Conservation (phyloP, 176 grass and related monocot genomes). For the Canna indica region DNA sequence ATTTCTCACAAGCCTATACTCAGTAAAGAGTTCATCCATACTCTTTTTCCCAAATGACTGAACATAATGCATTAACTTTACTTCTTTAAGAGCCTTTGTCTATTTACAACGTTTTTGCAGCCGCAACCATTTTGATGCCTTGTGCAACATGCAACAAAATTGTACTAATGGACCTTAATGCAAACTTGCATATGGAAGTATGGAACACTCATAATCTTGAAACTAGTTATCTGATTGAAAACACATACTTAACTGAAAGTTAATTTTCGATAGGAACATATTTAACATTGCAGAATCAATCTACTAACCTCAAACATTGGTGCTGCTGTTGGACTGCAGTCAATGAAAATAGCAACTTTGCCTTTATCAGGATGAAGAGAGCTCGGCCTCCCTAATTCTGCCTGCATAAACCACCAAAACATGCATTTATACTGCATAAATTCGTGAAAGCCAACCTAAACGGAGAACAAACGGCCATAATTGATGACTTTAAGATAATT, state of each 20-base stretch:
- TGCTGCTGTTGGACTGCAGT: conserved; percentile 72
- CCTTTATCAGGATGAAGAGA: conserved; percentile 75
- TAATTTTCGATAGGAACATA: neutral
- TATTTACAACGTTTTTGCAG: neutral
- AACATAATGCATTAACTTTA: neutral
- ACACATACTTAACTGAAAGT: neutral
- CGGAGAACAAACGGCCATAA: neutral
- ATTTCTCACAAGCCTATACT: neutral
- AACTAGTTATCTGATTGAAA: neutral
- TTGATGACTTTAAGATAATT: neutral
- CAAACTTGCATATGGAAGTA: neutral
- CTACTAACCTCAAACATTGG: conserved; percentile 68
- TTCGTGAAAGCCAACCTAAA: neutral
- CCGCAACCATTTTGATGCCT: neutral
- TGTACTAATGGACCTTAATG: neutral
- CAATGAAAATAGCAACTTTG: conserved; percentile 75
- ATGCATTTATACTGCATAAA: conserved; percentile 1
- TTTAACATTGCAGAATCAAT: neutral
- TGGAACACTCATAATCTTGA: no score
- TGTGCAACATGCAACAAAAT: neutral
- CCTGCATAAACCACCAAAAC: conserved; percentile 30
- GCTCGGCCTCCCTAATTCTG: conserved; percentile 78
- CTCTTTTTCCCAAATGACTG: neutral
- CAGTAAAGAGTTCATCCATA: neutral
- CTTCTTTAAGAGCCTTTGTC: neutral